Evolutionary conservation across 495 filamentous ascomycete genomes (phyloP).

Genomic region (Podospora anserina): DNA sequence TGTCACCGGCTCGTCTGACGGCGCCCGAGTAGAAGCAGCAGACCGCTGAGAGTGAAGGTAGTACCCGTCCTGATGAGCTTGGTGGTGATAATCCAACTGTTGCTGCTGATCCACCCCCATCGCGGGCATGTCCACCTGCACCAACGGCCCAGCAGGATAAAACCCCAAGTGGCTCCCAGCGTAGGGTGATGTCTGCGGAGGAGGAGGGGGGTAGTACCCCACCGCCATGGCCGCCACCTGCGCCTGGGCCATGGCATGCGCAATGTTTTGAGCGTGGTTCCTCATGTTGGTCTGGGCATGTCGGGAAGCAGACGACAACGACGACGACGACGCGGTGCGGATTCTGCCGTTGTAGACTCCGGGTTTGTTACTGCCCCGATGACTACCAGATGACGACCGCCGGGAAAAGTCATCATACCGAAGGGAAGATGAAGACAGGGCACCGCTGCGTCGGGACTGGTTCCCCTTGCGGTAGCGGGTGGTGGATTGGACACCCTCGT

Average conservation of each 20-base stretch:
- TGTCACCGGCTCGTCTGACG: background rate
- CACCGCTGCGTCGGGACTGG: constrained; percentile 19
- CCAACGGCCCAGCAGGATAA: background rate
- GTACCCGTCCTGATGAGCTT: background rate
- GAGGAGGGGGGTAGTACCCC: background rate
- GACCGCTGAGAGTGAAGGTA: background rate
- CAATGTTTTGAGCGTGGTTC: background rate
- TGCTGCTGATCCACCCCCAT: background rate
- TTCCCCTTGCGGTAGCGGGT: constrained; percentile 48
- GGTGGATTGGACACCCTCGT: constrained; percentile 44
- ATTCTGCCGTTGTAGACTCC: background rate
- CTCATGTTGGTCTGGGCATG: background rate
- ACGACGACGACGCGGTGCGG: background rate
- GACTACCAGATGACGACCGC: background rate
- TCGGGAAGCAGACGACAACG: background rate
- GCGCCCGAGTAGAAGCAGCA: background rate
- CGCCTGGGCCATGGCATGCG: background rate
- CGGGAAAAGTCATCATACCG: background rate
- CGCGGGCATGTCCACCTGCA: background rate
- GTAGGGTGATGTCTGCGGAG: background rate
- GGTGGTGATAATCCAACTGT: background rate
- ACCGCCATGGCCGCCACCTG: background rate
- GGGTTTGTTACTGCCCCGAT: background rate
- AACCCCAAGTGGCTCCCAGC: background rate
- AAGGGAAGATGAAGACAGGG: background rate